Evolutionary conservation across 192 early-diverging fungal species (phyloP), one percentile per base, ranked within the genome.

Genomic region (Backusella parvicylindrica): DNA sequence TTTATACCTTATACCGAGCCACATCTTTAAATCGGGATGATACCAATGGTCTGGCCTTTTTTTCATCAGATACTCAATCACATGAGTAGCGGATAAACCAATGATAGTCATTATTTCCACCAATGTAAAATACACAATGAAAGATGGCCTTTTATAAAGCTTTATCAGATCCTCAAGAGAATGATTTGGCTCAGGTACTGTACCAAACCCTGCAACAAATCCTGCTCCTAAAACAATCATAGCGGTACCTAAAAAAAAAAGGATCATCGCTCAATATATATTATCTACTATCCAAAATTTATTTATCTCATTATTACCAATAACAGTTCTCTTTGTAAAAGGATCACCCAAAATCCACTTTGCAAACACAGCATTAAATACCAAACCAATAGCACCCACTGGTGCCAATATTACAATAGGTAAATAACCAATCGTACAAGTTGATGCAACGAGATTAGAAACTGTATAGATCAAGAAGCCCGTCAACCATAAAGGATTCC

Each of bases 301-400:
- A n/a, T n/a, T n/a, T n/a, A n/a, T n/a, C n/a, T n/a, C n/a, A n/a
- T n/a, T n/a, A 40, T 38, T 68, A 89, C 88, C 88, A 66, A 81
- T 53, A 26, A 84, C 81, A 50, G 90, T 91, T 18, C 88, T 86
- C 31, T 76, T 80, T 2, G 85, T 89, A 84, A 94, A 94, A 32
- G 79, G 86, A 74, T 91, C 91, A 12, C 83, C 85, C 28, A 94
- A 71, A 8, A 94, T 79, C 69, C 87, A 82, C 30, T 84, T 76
- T 15, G 93, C 92, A 86, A 93, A 94, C 2, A 92, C 83, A 2
- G 92, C 93, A 78, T 94, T 94, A 64, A 92, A 91, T 16, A 94
- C 90, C 63, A 94, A 77, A 9, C 87, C 89, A 28, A 92, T 89
- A 7, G 93, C 91, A 1, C 91, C 92, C 56, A 94, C 72, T 7